These are phyloP conservation scores for Ilex asprella DNA, from an alignment of 257 asterid species.

Conservation along the genomic window DNA sequence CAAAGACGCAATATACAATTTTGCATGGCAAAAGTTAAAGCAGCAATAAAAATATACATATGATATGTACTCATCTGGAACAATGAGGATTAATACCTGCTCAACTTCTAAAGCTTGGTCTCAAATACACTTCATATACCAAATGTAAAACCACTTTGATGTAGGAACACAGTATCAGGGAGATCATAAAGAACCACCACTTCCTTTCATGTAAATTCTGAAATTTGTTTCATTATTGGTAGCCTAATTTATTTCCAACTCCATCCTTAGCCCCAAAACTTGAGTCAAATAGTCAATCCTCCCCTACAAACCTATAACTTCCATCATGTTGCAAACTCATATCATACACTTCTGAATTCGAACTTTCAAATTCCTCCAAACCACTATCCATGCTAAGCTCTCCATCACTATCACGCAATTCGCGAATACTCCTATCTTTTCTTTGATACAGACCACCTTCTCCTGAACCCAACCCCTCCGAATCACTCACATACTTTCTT, in stretches of 20 bases:
- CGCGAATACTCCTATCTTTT: slow-evolving; percentile 13
- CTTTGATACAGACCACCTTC: slow-evolving; percentile 20
- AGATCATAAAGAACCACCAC: too few species aligned
- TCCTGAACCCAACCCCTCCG: slow-evolving; percentile 17
- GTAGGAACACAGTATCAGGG: too few species aligned
- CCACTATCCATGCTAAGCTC: slow-evolving; percentile 18
- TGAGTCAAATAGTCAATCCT: not conserved
- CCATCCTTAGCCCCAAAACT: too few species aligned
- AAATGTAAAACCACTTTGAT: too few species aligned
- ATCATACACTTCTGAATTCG: slow-evolving; percentile 40
- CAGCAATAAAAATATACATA: slow-evolving; percentile 9
- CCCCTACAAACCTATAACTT: slow-evolving; percentile 39
- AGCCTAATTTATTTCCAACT: too few species aligned
- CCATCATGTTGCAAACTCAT: slow-evolving; percentile 68
- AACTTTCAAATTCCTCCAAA: slow-evolving; percentile 16
- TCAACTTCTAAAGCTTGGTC: not conserved
- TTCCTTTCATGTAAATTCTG: too few species aligned
- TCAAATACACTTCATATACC: not conserved
- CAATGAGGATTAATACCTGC: slow-evolving; percentile 3
- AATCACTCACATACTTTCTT: slow-evolving; percentile 21
- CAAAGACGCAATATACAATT: not conserved
- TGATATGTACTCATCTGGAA: slow-evolving; percentile 4
- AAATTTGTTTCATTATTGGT: too few species aligned
- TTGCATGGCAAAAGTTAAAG: not conserved
- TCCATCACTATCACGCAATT: slow-evolving; percentile 11